Percentiles rank a stretch among this genome's conserved stretches.
phyloP scores from a whole-genome alignment of 2,329 filamentous ascomycete species.

The Fusarium illudens region DNA sequence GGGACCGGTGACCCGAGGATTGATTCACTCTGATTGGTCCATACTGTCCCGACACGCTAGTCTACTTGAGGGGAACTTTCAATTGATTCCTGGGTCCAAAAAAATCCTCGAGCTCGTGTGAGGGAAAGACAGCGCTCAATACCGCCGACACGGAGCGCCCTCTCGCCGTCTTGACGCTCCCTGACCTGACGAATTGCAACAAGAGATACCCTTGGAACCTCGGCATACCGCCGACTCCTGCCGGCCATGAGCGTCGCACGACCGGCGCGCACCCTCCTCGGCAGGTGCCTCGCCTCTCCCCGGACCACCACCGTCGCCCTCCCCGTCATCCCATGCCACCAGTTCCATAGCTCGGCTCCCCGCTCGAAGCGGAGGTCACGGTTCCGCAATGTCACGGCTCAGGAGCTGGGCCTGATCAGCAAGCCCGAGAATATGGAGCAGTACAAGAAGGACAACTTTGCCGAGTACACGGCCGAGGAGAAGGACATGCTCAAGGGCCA shows the following conservation, averaged over 20 bases:
- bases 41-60: constrained; percentile 9
- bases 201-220: constrained; percentile 2
- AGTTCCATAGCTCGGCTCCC: constrained; percentile 62
- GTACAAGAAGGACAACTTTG: constrained; percentile 60
- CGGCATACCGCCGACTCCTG: constrained; percentile 14
- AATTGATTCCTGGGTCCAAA: constrained; percentile 42
- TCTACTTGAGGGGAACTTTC: constrained; percentile 28
- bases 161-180: constrained; percentile 9
- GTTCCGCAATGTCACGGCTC: constrained; percentile 62
- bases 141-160: constrained; percentile 16
- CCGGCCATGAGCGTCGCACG: constrained; percentile 64
- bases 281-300: constrained; percentile 56
- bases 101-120: constrained; percentile 48
- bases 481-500: constrained; percentile 67
- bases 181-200: constrained; percentile 12
- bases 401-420: constrained; percentile 58
- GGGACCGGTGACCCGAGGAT: neutral
- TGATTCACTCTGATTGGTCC: constrained; percentile 28
- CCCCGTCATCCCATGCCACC: constrained; percentile 47
- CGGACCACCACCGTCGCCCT: constrained; percentile 34
- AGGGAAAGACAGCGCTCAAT: constrained; percentile 31
- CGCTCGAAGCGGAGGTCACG: constrained; percentile 58
- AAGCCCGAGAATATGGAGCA: constrained; percentile 54
- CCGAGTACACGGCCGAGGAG: constrained; percentile 73
- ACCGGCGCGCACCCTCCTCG: constrained; percentile 62